Evolutionary conservation across 306 rosid genomes (phyloP).

Genomic region (Trifolium subterraneum): DNA sequence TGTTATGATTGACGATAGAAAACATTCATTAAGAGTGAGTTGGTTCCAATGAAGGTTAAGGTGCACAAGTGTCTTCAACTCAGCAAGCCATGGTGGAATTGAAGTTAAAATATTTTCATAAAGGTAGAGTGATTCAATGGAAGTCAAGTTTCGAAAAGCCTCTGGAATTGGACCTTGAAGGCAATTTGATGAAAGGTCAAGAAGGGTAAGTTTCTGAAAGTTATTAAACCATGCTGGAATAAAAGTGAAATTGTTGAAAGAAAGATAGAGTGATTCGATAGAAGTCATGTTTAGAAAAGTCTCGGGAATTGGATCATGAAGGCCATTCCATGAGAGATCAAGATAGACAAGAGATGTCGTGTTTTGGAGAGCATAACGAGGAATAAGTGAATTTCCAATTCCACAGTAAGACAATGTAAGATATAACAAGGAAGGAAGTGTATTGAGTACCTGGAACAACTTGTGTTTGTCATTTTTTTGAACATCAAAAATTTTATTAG

Average conservation of each 20-base stretch:
- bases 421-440: conserved; percentile 25
- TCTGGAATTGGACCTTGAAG: not conserved
- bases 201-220: not conserved
- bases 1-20: not conserved
- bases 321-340: not conserved
- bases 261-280: conserved; percentile 23
- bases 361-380: conserved; percentile 18
- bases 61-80: not conserved
- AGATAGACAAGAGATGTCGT: conserved; percentile 34
- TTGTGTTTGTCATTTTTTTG: not conserved
- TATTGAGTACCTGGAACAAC: conserved; percentile 32
- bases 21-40: not conserved
- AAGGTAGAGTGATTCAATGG: conserved; percentile 21
- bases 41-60: not conserved
- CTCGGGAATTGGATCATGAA: not conserved
- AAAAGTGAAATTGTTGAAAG: not conserved
- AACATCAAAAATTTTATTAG: too few species aligned
- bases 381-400: not conserved
- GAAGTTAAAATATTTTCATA: not conserved
- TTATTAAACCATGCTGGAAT: conserved; percentile 22
- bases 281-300: conserved; percentile 31
- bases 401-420: not conserved
- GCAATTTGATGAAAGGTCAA: rapidly evolving
- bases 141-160: conserved; percentile 28
- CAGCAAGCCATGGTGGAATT: conserved; percentile 8